phyloP scores from a whole-genome alignment of 805 yeast genomes.

The Kurtzmaniella cleridarum region DNA sequence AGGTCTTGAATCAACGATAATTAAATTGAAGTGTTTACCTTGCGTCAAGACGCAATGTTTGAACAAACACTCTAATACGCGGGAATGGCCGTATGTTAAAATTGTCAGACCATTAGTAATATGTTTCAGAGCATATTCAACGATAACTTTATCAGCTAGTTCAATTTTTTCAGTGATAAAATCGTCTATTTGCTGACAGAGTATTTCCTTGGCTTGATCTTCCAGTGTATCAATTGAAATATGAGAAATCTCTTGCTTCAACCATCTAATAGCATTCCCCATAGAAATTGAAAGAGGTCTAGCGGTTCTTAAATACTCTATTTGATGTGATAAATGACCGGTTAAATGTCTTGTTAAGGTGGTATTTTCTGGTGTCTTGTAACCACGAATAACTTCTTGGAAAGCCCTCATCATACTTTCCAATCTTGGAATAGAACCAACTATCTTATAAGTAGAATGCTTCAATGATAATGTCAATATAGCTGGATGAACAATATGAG shows the following conservation, averaged over 20 bases:
- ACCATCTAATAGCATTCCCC: slow-evolving; percentile 98
- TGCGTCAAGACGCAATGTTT: slow-evolving; percentile 57
- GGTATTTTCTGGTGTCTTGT: slow-evolving; percentile 79
- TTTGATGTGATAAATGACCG: slow-evolving; percentile 82
- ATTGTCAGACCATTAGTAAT: slow-evolving; percentile 73
- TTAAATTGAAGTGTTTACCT: slow-evolving; percentile 65
- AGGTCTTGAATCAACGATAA: slow-evolving; percentile 90
- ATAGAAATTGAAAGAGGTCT: slow-evolving; percentile 88
- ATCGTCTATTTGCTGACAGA: slow-evolving; percentile 66
- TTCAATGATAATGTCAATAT: slow-evolving; percentile 73
- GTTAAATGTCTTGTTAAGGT: slow-evolving; percentile 85
- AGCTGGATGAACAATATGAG: slow-evolving; percentile 80
- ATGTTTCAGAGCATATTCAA: slow-evolving; percentile 72
- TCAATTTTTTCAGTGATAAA: slow-evolving; percentile 83
- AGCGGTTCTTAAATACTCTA: slow-evolving; percentile 84
- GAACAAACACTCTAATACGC: slow-evolving; percentile 72
- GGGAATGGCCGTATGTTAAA: slow-evolving; percentile 83
- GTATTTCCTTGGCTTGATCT: slow-evolving; percentile 56
- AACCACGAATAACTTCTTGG: slow-evolving; percentile 71
- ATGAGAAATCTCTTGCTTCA: slow-evolving; percentile 85
- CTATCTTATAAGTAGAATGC: slow-evolving; percentile 76
- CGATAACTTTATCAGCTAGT: slow-evolving; percentile 75
- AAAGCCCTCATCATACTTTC: slow-evolving; percentile 80
- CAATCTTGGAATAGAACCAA: slow-evolving; percentile 87
- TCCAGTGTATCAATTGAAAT: slow-evolving; percentile 71